Evolutionary conservation across 495 filamentous ascomycete species (phyloP).

Genomic region (Trypethelium eluteriae): DNA sequence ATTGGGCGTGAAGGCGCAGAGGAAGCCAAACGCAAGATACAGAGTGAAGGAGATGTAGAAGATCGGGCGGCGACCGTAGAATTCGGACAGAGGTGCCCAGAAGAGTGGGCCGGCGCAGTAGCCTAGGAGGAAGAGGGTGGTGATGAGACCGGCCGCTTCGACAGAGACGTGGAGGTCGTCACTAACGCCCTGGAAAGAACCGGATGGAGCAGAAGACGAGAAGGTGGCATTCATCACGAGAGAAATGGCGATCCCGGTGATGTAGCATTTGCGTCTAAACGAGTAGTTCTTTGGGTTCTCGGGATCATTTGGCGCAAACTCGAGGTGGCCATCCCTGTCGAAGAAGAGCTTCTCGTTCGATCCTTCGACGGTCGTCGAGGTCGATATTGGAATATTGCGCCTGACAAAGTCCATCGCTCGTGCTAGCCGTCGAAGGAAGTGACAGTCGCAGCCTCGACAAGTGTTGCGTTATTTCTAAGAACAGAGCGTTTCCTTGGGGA

Average conservation of each 20-base stretch:
- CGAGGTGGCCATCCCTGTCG: conserved; percentile 38
- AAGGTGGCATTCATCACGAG: conserved; percentile 50
- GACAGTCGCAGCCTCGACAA: conserved; percentile 8
- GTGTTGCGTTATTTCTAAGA: conserved; percentile 8
- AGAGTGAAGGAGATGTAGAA: conserved; percentile 38
- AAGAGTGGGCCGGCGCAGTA: conserved; percentile 47
- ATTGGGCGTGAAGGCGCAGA: conserved; percentile 44
- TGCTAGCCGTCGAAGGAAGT: conserved; percentile 1
- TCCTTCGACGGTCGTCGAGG: conserved; percentile 1
- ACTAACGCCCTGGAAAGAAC: conserved; percentile 41
- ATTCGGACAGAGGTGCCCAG: conserved; percentile 46
- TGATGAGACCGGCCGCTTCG: conserved; percentile 42
- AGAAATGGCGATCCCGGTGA: conserved; percentile 42
- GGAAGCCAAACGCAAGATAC: conserved; percentile 42
- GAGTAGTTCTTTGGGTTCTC: conserved; percentile 51
- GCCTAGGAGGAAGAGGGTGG: conserved; percentile 48
- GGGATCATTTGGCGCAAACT: conserved; percentile 40
- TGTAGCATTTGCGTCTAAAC: conserved; percentile 35
- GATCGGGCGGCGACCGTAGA: conserved; percentile 44
- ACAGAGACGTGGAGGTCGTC: conserved; percentile 39
- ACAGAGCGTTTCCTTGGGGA: not conserved
- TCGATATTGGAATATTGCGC: not conserved
- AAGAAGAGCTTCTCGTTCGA: conserved; percentile 29
- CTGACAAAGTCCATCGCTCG: conserved; percentile 5
- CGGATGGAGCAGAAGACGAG: conserved; percentile 45